Evolutionary conservation across 495 filamentous ascomycete genomes (phyloP).

Genomic region (Aspergillus ellipticus): DNA sequence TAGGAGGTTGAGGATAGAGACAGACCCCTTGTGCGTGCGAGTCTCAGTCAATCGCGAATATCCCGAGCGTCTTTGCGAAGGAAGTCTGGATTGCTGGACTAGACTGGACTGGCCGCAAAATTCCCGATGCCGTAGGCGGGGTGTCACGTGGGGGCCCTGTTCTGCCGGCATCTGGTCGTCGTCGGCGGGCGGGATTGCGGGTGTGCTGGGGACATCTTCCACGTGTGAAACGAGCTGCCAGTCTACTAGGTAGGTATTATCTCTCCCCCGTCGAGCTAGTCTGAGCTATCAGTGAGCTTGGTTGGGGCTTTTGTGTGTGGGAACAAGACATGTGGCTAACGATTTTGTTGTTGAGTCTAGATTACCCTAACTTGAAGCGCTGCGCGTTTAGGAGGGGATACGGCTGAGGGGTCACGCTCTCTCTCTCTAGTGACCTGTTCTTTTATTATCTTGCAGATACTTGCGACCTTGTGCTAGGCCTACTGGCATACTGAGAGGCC

Average conservation of each 20-base stretch:
- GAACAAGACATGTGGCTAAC: background rate
- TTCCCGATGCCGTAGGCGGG: conserved; percentile 16
- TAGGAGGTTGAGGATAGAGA: no score
- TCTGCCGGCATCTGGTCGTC: conserved; percentile 15
- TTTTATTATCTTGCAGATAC: background rate
- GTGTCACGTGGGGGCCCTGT: conserved; percentile 20
- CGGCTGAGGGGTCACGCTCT: no score
- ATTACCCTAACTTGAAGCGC: conserved; percentile 1
- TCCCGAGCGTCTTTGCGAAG: background rate
- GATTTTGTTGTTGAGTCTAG: background rate
- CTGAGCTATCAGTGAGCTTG: background rate
- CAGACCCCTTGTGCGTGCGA: no score
- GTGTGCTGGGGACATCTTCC: background rate
- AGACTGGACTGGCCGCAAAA: conserved; percentile 1
- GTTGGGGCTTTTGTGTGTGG: background rate
- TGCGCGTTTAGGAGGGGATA: conserved; percentile 9
- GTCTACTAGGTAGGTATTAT: background rate
- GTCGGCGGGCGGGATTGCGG: conserved; percentile 3
- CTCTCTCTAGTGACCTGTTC: background rate
- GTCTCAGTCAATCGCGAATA: background rate
- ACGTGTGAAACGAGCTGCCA: background rate
- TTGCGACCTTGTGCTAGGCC: background rate
- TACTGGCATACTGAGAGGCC: background rate
- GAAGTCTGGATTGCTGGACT: background rate
- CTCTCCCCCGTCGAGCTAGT: no score